These are phyloP conservation scores for Nicotiana sylvestris DNA, from an alignment of 257 asterid species.

Conservation along the genomic window DNA sequence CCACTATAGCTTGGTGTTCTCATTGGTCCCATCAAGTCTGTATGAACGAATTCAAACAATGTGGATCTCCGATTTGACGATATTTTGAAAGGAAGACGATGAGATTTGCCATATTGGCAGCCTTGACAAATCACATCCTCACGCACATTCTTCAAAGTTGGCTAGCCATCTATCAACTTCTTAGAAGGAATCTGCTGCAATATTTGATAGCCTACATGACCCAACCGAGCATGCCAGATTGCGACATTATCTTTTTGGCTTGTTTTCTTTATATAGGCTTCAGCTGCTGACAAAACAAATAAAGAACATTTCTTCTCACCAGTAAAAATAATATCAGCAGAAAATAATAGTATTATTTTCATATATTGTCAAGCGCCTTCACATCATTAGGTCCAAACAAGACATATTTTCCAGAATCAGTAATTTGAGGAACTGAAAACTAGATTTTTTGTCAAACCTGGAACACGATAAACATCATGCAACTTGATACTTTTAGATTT, in stretches of 20 bases:
- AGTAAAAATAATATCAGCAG: background rate
- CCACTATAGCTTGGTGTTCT: slow-evolving; percentile 9
- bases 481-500: background rate
- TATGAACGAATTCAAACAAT: slow-evolving; percentile 9
- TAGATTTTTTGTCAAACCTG: slow-evolving; percentile 13
- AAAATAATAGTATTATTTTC: background rate
- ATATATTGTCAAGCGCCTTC: slow-evolving; percentile 14
- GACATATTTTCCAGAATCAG: slow-evolving; percentile 15
- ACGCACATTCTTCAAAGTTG: background rate
- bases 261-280: too few species aligned
- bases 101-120: slow-evolving; percentile 5
- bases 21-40: slow-evolving; percentile 23
- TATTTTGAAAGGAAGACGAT: slow-evolving; percentile 4
- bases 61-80: background rate
- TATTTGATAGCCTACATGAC: slow-evolving; percentile 17
- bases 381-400: slow-evolving; percentile 17
- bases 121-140: slow-evolving; percentile 13
- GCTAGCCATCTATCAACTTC: slow-evolving; percentile 8
- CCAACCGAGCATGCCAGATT: slow-evolving; percentile 19
- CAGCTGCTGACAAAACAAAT: background rate
- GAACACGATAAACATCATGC: slow-evolving; percentile 17
- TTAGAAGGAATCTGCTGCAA: slow-evolving; percentile 8
- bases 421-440: slow-evolving; percentile 19
- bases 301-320: slow-evolving; percentile 9
- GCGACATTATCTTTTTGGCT: background rate